Evolutionary conservation across 768 basidiomycete genomes (phyloP).

Genomic region (Lyophyllum decastes): DNA sequence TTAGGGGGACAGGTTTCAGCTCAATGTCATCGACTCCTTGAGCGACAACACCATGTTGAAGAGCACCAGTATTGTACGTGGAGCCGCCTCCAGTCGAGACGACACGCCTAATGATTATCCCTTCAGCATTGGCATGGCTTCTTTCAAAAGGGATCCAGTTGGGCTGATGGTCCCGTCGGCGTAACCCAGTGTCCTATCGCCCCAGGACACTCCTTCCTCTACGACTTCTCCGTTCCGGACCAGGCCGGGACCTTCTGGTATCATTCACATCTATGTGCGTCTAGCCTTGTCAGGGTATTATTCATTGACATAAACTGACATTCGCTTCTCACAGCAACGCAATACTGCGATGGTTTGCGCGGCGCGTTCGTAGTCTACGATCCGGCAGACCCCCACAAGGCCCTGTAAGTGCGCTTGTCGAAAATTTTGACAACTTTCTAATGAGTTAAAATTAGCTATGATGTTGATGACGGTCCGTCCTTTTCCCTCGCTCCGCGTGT

Average conservation of each 20-base stretch:
- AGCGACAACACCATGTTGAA: neutral
- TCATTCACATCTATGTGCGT: constrained; percentile 24
- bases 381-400: constrained; percentile 29
- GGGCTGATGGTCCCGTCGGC: constrained; percentile 36
- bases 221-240: constrained; percentile 29
- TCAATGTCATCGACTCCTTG: neutral
- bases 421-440: too few relatives aligned
- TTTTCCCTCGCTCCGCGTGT: neutral
- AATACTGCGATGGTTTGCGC: constrained; percentile 48
- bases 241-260: constrained; percentile 29
- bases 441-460: constrained; percentile 15
- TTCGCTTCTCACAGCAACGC: constrained; percentile 35
- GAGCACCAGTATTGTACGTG: constrained; percentile 22
- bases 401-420: constrained; percentile 4
- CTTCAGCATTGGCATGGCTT: constrained; percentile 47
- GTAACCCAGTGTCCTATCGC: constrained; percentile 44
- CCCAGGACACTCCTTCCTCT: constrained; percentile 35
- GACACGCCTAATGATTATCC: neutral
- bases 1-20: neutral
- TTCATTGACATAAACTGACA: neutral
- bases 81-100: neutral
- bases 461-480: constrained; percentile 33
- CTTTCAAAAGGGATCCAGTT: constrained; percentile 35
- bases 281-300: constrained; percentile 15
- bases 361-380: constrained; percentile 39